phyloP scores from a whole-genome alignment of 139 green algal genomes.

The Mesostigma viride region DNA sequence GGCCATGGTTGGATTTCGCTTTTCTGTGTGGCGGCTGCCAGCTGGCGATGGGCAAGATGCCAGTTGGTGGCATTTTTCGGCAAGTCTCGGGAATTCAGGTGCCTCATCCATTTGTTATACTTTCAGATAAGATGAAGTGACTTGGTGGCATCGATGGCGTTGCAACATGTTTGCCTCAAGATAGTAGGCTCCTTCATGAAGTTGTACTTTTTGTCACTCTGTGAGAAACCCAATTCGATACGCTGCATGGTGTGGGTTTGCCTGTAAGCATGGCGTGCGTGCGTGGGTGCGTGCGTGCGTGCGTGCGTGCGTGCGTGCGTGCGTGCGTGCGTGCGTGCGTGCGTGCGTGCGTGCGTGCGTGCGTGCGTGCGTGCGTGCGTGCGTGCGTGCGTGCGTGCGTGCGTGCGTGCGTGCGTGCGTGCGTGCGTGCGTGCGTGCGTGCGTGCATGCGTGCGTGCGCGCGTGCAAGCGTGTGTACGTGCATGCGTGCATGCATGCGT shows the following conservation, averaged over 20 bases:
- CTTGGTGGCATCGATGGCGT: too few species aligned
- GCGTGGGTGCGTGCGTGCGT: neutral
- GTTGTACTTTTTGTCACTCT: too few species aligned
- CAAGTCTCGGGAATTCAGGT: too few species aligned
- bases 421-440: slow-evolving; percentile 8
- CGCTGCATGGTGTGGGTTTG: neutral
- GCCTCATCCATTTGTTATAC: too few species aligned
- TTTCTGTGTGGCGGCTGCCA: too few species aligned
- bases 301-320: neutral
- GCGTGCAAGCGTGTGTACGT: neutral
- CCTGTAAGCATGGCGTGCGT: neutral
- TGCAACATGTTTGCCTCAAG: too few species aligned
- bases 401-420: slow-evolving; percentile 4
- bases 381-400: slow-evolving; percentile 1
- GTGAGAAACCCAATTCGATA: too few species aligned
- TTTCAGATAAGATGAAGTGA: too few species aligned
- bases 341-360: neutral
- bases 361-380: slow-evolving; percentile 1
- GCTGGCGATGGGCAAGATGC: too few species aligned
- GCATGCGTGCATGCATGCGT: slow-evolving; percentile 1
- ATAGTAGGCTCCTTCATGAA: too few species aligned
- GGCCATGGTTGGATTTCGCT: too few species aligned
- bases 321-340: slow-evolving; percentile 1
- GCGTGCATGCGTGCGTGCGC: slow-evolving; percentile 7
- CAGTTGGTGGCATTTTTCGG: too few species aligned